These are phyloP conservation scores for Solanum ossicruentum DNA, from an alignment of 257 asterid species.

Conservation along the genomic window DNA sequence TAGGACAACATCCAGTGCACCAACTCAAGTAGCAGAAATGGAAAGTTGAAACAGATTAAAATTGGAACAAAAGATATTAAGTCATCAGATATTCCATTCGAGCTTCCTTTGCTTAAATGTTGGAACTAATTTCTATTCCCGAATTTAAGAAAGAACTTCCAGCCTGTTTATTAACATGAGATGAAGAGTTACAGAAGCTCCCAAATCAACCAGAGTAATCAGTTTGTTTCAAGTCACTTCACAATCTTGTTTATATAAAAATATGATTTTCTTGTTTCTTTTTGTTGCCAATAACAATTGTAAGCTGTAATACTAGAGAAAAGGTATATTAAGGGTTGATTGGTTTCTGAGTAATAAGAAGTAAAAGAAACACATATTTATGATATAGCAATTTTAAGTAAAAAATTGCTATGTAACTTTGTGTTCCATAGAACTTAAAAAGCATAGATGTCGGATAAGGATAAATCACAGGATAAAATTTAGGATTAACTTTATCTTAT, in stretches of 20 bases:
- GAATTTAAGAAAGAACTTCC: background rate
- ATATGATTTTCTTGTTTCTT: background rate
- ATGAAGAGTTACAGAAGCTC: background rate
- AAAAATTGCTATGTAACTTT: background rate
- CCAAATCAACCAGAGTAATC: background rate
- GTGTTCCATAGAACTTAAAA: background rate
- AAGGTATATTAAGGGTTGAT: background rate
- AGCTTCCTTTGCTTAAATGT: background rate
- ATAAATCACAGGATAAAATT: background rate
- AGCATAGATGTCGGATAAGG: background rate
- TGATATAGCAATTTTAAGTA: background rate
- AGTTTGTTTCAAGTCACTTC: background rate
- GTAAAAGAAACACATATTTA: background rate
- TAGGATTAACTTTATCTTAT: background rate
- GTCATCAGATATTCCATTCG: background rate
- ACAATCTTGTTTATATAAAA: background rate
- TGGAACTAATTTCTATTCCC: background rate
- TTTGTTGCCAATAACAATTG: background rate
- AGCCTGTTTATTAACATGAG: background rate
- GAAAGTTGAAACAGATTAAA: background rate
- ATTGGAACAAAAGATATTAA: background rate
- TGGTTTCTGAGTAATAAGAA: background rate
- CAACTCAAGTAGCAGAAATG: slow-evolving; percentile 14
- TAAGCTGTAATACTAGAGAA: background rate
- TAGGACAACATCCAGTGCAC: slow-evolving; percentile 37